Conservation (phyloP, 1,284 basidiomycete genomes). For the Ceraceosorus bombacis region DNA sequence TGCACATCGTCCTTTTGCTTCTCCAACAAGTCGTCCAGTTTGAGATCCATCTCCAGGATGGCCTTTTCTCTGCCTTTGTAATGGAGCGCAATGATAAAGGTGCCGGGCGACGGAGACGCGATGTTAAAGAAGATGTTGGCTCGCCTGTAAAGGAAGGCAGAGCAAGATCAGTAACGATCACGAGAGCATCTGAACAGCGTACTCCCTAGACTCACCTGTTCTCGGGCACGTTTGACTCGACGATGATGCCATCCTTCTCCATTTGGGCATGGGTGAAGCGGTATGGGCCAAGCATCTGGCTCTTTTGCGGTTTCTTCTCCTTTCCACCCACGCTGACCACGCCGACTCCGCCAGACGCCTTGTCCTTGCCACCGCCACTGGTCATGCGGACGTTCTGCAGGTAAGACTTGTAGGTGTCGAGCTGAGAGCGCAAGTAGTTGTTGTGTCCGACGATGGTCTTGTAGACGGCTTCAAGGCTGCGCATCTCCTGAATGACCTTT, state of each 20-base stretch:
- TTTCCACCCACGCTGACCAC: conserved; percentile 93
- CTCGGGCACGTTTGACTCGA: conserved; percentile 96
- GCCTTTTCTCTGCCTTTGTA: conserved; percentile 99
- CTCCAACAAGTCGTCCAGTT: conserved; percentile 95
- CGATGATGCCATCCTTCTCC: conserved; percentile 99
- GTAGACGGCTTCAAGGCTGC: conserved; percentile 88
- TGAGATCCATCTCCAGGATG: conserved; percentile 98
- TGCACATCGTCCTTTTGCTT: conserved; percentile 98
- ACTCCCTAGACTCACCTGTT: conserved; percentile 52
- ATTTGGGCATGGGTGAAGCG: conserved; percentile 94
- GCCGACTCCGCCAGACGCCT: conserved; percentile 70
- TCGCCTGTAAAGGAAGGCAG: conserved; percentile 56
- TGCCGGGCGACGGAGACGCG: conserved; percentile 90
- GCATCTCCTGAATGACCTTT: conserved; percentile 86
- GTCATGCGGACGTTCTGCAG: conserved; percentile 92
- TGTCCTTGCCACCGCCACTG: conserved; percentile 47
- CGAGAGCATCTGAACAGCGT: neutral
- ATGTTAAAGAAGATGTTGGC: conserved; percentile 99
- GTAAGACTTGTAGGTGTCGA: conserved; percentile 99
- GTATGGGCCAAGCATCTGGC: conserved; percentile 85
- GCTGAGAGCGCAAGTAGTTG: conserved; percentile 86
- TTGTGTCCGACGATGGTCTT: conserved; percentile 99
- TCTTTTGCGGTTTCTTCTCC: conserved; percentile 82
- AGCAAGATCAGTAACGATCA: neutral
- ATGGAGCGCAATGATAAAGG: conserved; percentile 96